Conservation (phyloP, 257 asterid species). For the Scutellaria galericulata region DNA sequence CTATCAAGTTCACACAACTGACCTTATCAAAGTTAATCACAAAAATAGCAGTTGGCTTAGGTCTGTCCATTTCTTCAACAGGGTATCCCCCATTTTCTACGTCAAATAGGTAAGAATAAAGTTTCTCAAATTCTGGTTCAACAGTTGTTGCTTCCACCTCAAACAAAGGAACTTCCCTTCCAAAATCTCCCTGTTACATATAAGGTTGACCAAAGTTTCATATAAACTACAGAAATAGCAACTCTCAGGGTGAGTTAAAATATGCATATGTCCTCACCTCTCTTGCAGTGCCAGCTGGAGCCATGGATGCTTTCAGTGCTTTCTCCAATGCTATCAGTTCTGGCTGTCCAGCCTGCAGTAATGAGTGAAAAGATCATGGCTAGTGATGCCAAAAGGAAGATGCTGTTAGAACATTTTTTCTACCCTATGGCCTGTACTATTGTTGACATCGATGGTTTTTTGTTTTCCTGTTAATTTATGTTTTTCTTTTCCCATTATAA, state of each 20-base stretch:
- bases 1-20: slow-evolving; percentile 33
- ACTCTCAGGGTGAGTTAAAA: slow-evolving; percentile 26
- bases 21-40: slow-evolving; percentile 96
- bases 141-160: slow-evolving; percentile 93
- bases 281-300: slow-evolving; percentile 88
- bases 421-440: neutral
- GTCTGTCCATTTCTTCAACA: slow-evolving; percentile 77
- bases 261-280: slow-evolving; percentile 65
- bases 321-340: slow-evolving; percentile 89
- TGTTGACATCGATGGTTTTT: neutral
- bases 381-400: slow-evolving; percentile 22
- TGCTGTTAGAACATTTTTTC: neutral
- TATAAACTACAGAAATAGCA: slow-evolving; percentile 26
- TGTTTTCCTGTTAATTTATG: slow-evolving; percentile 13
- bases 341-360: slow-evolving; percentile 80
- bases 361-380: slow-evolving; percentile 31
- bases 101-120: slow-evolving; percentile 86
- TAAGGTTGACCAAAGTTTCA: slow-evolving; percentile 37
- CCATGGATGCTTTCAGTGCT: slow-evolving; percentile 72
- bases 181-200: slow-evolving; percentile 76
- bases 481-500: neutral
- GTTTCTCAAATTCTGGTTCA: slow-evolving; percentile 90
- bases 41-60: slow-evolving; percentile 87
- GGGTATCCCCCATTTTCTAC: slow-evolving; percentile 63
- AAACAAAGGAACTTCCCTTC: slow-evolving; percentile 92